These are phyloP conservation scores for Phytophthora cryptogea DNA, from an alignment of 352 stramenopile genomes.

Conservation along the genomic window DNA sequence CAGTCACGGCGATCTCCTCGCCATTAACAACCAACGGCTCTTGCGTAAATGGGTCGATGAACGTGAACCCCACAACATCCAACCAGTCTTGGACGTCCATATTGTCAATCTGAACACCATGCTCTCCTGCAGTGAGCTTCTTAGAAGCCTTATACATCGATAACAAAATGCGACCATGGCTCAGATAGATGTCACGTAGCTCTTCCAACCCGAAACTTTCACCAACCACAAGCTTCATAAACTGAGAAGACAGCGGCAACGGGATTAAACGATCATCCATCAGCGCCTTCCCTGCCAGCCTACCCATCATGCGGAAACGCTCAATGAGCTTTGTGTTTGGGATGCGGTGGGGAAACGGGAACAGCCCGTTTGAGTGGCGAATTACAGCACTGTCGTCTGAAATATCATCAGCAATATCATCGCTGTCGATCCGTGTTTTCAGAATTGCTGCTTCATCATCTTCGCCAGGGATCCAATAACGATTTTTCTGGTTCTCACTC, in stretches of 20 bases:
- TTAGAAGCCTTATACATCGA: constrained; percentile 55
- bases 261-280: constrained; percentile 84
- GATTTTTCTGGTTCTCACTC: constrained; percentile 47
- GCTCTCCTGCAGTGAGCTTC: constrained; percentile 29
- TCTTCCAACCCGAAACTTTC: constrained; percentile 61
- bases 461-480: constrained; percentile 68
- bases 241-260: constrained; percentile 72
- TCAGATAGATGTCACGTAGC: constrained; percentile 63
- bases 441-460: constrained; percentile 36
- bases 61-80: constrained; percentile 66
- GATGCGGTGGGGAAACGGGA: constrained; percentile 60
- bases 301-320: constrained; percentile 83
- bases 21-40: constrained; percentile 54
- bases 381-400: constrained; percentile 52
- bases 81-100: constrained; percentile 62
- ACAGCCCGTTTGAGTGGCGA: constrained; percentile 80
- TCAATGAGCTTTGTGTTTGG: constrained; percentile 50
- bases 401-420: constrained; percentile 12
- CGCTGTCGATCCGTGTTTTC: constrained; percentile 11
- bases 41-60: constrained; percentile 82
- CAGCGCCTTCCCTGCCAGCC: constrained; percentile 78
- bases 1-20: constrained; percentile 50
- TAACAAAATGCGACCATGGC: constrained; percentile 62
- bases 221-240: constrained; percentile 77
- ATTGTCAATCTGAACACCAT: constrained; percentile 59